Evolutionary conservation across 2,329 filamentous ascomycete genomes (phyloP).

Genomic region (Teratosphaeria viscida): DNA sequence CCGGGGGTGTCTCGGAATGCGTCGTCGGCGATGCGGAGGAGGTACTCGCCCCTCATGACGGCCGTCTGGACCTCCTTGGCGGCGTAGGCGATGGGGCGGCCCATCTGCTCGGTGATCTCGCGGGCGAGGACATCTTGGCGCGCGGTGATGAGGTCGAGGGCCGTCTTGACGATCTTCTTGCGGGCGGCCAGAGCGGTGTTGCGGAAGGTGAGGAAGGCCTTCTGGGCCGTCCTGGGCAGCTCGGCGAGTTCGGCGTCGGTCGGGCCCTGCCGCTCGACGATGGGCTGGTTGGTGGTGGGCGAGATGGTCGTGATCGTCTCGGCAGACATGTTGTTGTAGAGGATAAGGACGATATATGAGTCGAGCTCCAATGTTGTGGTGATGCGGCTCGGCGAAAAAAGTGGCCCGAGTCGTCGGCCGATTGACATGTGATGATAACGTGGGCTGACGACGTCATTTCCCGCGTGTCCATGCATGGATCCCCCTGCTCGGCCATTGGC

Average conservation of each 20-base stretch:
- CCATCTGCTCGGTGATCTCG: slow-evolving; percentile 92
- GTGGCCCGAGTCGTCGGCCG: neutral
- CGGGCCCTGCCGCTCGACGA: slow-evolving; percentile 68
- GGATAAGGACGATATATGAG: neutral
- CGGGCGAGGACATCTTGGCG: slow-evolving; percentile 70
- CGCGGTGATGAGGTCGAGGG: slow-evolving; percentile 58
- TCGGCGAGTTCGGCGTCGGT: slow-evolving; percentile 58
- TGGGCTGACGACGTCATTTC: neutral
- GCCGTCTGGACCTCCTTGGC: slow-evolving; percentile 76
- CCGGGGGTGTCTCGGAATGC: slow-evolving; percentile 70
- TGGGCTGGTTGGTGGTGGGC: slow-evolving; percentile 73
- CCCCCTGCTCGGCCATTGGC: neutral
- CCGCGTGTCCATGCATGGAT: neutral
- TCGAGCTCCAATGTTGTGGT: neutral
- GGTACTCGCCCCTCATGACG: slow-evolving; percentile 72
- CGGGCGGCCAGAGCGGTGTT: slow-evolving; percentile 65
- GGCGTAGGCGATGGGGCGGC: slow-evolving; percentile 78
- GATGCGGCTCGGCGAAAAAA: neutral
- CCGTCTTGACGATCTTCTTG: slow-evolving; percentile 70
- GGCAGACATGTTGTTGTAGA: slow-evolving; percentile 34
- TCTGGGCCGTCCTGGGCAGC: slow-evolving; percentile 60
- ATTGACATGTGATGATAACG: neutral
- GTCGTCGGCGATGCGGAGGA: slow-evolving; percentile 73
- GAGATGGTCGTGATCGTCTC: slow-evolving; percentile 70
- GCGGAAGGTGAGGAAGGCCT: slow-evolving; percentile 67